A percentile compares a stretch with the other conserved stretches of the same genome.
phyloP scores from a whole-genome alignment of 306 rosid genomes.

The Oemleria cerasiformis region DNA sequence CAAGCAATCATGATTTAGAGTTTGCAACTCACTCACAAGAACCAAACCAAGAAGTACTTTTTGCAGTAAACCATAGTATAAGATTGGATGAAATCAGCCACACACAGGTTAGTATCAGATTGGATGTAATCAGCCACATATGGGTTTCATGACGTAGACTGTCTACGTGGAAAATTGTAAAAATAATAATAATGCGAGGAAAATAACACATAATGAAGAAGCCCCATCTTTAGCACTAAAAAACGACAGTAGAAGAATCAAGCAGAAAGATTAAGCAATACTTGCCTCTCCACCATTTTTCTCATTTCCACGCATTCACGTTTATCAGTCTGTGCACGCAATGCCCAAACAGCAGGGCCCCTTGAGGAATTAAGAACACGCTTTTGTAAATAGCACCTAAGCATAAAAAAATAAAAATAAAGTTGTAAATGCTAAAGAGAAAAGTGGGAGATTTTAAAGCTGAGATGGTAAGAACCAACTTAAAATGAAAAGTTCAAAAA shows the following conservation, averaged over 20 bases:
- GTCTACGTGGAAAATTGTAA: not conserved
- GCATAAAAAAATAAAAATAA: constrained; percentile 27
- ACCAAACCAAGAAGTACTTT: not conserved
- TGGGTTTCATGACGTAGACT: not conserved
- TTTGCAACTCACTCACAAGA: not conserved
- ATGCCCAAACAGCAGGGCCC: constrained; percentile 96
- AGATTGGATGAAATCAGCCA: not conserved
- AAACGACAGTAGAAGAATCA: constrained; percentile 18
- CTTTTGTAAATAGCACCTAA: constrained; percentile 94
- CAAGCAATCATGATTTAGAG: not conserved
- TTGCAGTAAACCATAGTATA: not conserved
- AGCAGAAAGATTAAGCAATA: constrained; percentile 10
- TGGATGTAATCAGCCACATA: not conserved
- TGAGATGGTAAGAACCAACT: not conserved
- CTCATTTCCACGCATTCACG: constrained; percentile 91
- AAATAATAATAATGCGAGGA: no score
- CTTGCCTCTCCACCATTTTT: constrained; percentile 83
- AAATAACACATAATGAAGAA: no score
- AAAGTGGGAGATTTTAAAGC: not conserved
- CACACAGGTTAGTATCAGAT: not conserved
- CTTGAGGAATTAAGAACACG: constrained; percentile 88
- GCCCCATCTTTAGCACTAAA: constrained; percentile 11
- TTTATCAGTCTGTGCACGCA: constrained; percentile 97
- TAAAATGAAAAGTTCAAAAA: not conserved
- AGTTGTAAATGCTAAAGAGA: constrained; percentile 6